Evolutionary conservation across 2,329 filamentous ascomycete species (phyloP).

Genomic region (Botrytis paeoniae): DNA sequence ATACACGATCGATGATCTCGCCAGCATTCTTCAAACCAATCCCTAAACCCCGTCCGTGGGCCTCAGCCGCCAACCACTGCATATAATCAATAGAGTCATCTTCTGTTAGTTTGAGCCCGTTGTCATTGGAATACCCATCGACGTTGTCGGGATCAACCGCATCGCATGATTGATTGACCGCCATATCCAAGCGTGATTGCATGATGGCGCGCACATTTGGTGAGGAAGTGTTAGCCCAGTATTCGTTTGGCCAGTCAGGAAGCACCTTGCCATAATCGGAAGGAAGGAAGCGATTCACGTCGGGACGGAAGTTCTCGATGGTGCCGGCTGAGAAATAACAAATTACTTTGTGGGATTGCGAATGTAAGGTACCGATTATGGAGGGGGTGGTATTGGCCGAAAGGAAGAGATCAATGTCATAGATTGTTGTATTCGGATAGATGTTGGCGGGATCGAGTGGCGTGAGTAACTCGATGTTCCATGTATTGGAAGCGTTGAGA

Average conservation of each 20-base stretch:
- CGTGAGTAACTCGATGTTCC: constrained; percentile 21
- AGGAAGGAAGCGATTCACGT: constrained; percentile 50
- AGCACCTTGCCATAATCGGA: constrained; percentile 55
- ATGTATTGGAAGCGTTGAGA: constrained; percentile 14
- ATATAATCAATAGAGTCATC: constrained; percentile 58
- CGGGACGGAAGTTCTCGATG: constrained; percentile 60
- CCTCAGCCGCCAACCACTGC: constrained; percentile 55
- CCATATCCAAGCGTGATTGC: constrained; percentile 55
- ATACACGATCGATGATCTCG: constrained; percentile 43
- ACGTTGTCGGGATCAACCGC: constrained; percentile 70
- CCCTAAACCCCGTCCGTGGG: constrained; percentile 53
- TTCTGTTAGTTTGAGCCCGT: constrained; percentile 57
- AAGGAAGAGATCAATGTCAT: constrained; percentile 41
- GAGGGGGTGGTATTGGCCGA: constrained; percentile 44
- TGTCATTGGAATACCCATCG: constrained; percentile 61
- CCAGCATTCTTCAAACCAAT: constrained; percentile 69
- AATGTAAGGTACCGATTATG: constrained; percentile 48
- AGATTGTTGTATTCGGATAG: constrained; percentile 30
- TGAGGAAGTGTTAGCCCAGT: constrained; percentile 61
- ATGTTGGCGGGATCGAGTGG: constrained; percentile 21
- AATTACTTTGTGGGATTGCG: constrained; percentile 57
- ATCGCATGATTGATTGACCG: constrained; percentile 60
- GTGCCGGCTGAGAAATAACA: constrained; percentile 74
- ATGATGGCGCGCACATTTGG: constrained; percentile 61
- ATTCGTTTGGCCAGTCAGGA: constrained; percentile 63